Percentiles rank a stretch among this genome's conserved stretches.
Evolutionary conservation across 352 stramenopile genomes (phyloP).

Genomic region (Globisporangium alternatum): DNA sequence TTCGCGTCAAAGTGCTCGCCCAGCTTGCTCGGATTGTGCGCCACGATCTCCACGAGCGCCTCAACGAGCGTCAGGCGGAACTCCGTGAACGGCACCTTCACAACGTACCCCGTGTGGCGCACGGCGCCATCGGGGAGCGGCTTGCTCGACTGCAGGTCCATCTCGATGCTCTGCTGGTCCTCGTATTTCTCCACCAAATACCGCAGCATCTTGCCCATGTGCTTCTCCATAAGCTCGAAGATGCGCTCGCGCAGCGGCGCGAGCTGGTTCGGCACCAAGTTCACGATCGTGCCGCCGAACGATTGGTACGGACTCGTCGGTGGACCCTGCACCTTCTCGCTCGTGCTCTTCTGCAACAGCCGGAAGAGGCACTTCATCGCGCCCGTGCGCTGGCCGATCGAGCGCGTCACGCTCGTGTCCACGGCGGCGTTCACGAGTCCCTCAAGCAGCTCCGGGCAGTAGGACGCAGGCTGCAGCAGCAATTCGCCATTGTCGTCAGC

Average conservation of each 20-base stretch:
- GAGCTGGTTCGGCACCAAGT: constrained; percentile 82
- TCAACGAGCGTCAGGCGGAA: constrained; percentile 85
- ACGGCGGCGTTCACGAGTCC: constrained; percentile 70
- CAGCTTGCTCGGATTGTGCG: constrained; percentile 71
- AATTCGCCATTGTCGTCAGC: constrained; percentile 88
- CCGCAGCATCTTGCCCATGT: constrained; percentile 63
- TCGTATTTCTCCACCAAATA: constrained; percentile 79
- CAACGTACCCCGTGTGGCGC: constrained; percentile 85
- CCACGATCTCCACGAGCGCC: constrained; percentile 80
- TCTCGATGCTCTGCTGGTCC: constrained; percentile 77
- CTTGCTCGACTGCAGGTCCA: constrained; percentile 53
- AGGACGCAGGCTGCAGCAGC: constrained; percentile 80
- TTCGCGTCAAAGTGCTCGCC: constrained; percentile 74
- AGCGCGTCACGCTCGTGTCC: constrained; percentile 28
- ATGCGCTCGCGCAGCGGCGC: constrained; percentile 63
- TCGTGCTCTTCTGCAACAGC: constrained; percentile 68
- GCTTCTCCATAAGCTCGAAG: constrained; percentile 60
- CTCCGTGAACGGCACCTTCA: constrained; percentile 88
- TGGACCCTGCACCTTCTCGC: constrained; percentile 74
- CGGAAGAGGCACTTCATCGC: constrained; percentile 84
- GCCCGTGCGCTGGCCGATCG: constrained; percentile 66
- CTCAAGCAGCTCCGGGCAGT: constrained; percentile 82
- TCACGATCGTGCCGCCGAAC: constrained; percentile 82
- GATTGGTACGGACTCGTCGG: constrained; percentile 84
- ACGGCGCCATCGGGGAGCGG: constrained; percentile 62